Evolutionary conservation across 1,284 basidiomycete species (phyloP), one percentile per base, ranked within the genome.

Genomic region (Boletus sp.): DNA sequence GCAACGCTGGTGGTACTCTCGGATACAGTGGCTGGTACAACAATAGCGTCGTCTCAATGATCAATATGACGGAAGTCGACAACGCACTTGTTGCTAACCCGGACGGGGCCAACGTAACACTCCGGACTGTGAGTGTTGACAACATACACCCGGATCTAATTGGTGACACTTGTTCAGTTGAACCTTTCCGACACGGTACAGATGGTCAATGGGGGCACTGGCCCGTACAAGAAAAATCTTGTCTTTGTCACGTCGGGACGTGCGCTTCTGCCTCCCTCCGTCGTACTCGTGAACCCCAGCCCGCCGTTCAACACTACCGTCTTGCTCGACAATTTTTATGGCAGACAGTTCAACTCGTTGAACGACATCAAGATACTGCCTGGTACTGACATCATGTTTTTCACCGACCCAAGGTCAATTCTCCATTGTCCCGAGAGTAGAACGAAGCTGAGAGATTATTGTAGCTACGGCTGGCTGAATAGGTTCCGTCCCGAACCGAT

Each of bases 311-410:
- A 84, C 45, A 67, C 74, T 9, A 83, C 81, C 20, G 76, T 84
- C 34, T 57, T 87, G 12, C 60, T 87, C 48, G 80, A 88, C 69
- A 88, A 85, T 66, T 84, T 73, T 59, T 84, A 77, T 57, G 88
- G 88, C 4, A 72, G 84, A 8, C 87, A 90, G 59, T 93, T 91
- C 70, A 89, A 87, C 67, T 86, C 86, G 1, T 67, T 90, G 44
- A 91, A 92, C 62, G 89, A 92, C 59, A 70, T 86, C 51, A 88
- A 84, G 57, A 71, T 90, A 4, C 83, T 88, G 50, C 83, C 84
- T 0, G 81, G 73, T 43, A 78, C 77, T 13, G 77, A 75, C 40
- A 60, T 88, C 9, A 16, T 63, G 1, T 88, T 82, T 67, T 88
- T 88, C 67, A 86, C 82, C 0, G 89, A 91, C 60, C 73, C 76